Evolutionary conservation across 192 early-diverging fungal species (phyloP), one percentile per base, ranked within the genome.

Genomic region (Umbelopsis ramanniana): DNA sequence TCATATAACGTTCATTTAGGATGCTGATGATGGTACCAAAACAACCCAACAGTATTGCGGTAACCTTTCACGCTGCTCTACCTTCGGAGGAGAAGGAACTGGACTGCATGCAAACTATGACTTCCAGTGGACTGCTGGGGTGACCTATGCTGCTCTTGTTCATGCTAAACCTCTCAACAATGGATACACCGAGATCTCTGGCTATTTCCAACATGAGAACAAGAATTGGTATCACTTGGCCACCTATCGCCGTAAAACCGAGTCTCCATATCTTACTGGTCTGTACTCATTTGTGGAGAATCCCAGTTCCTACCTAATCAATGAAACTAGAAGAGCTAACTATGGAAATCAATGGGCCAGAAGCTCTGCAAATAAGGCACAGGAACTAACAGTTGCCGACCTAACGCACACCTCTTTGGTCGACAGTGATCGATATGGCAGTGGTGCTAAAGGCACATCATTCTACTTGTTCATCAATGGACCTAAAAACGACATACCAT

Each of bases 21-120:
- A 63, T 63, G 33, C 33, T 2, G 57, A 63, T 37, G 57, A 63
- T 63, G 57, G 57, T 29, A 63, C 57, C 7, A 29, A 29, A 2
- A 63, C 57, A 12, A 63, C 57, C 26, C 54, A 57, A 29, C 54
- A 57, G 3, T 22, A 19, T 37, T 63, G 57, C 33, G 33, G 57
- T 17, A 37, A 29, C 5, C 0, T 17, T 37, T 29, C 33, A 3
- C 29, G 17, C 35, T 63, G 57, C 33, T 63, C 57, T 6, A 63
- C 57, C 17, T 74, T 74, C 53, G 73, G 73, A 33, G 73, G 73
- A 6, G 73, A 74, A 69, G 73, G 73, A 19, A 69, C 66, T 12
- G 73, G 73, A 2, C 14, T 43, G 10, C 73, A 74, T 14, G 66
- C 73, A 10, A 54, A 55, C 43, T 23, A 53, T 19, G 23, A 45